These are phyloP conservation scores for Flaveria ramosissima DNA, from an alignment of 129 eudicot genomes.

Conservation along the genomic window DNA sequence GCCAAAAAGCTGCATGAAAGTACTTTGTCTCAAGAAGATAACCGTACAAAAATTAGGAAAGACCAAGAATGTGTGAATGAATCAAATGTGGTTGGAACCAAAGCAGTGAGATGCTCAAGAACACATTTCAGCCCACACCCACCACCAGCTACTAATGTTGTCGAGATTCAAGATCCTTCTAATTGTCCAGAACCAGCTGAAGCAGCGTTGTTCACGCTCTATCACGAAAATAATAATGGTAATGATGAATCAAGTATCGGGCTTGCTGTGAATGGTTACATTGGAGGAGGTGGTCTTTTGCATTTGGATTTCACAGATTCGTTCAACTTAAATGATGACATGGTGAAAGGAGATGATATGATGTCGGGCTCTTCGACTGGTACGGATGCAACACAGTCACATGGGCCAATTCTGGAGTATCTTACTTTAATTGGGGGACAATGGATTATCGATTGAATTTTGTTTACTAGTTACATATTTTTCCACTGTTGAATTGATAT, in stretches of 20 bases:
- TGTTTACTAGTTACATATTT: too few relatives aligned
- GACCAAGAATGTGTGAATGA: neutral
- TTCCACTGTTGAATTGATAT: too few relatives aligned
- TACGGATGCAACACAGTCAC: constrained; percentile 13
- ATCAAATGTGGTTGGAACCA: constrained; percentile 29
- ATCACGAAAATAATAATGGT: constrained; percentile 1
- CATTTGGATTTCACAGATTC: constrained; percentile 29
- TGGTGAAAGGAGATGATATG: constrained; percentile 23
- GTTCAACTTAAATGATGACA: neutral
- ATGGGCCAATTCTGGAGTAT: constrained; percentile 30
- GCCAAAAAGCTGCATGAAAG: constrained; percentile 27
- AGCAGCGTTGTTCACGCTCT: neutral
- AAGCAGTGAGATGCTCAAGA: constrained; percentile 37
- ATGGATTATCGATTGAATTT: constrained; percentile 14
- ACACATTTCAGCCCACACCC: constrained; percentile 2
- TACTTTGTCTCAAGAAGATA: neutral
- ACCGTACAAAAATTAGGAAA: neutral
- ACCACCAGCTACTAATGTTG: constrained; percentile 8
- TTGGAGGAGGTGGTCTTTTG: constrained; percentile 14
- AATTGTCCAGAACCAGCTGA: constrained; percentile 2
- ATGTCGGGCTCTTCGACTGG: constrained; percentile 23
- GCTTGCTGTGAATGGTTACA: constrained; percentile 17
- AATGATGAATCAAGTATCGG: constrained; percentile 24
- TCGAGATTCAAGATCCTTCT: constrained; percentile 1
- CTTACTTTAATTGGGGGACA: constrained; percentile 37